phyloP scores from a whole-genome alignment of 208 protist genomes.

The Leishmania turanica region DNA sequence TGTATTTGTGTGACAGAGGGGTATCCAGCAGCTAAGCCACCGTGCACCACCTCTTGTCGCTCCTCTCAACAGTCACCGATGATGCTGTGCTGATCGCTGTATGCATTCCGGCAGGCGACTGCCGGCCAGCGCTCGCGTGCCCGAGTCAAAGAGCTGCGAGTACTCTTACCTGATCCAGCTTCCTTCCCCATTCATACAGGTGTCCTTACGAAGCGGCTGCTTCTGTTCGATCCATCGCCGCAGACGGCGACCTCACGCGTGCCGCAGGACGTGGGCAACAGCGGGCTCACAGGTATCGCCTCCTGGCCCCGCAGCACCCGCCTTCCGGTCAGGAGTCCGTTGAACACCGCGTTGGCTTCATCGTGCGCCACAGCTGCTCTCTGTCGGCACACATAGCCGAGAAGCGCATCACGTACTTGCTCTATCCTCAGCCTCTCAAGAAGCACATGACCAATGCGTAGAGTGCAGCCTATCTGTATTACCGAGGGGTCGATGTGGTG shows the following conservation, averaged over 20 bases:
- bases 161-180: conserved; percentile 10
- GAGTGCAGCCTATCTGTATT: conserved; percentile 25
- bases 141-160: conserved; percentile 13
- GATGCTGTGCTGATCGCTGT: not conserved
- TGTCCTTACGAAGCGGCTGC: not conserved
- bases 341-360: conserved; percentile 17
- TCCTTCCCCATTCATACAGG: not conserved
- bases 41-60: not conserved
- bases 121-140: not conserved
- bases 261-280: not conserved
- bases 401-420: conserved; percentile 20
- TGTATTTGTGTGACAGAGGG: not conserved
- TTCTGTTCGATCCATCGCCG: conserved; percentile 17
- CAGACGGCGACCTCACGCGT: not conserved
- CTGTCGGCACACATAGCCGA: conserved; percentile 11
- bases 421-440: conserved; percentile 21
- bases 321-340: not conserved
- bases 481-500: conserved; percentile 11
- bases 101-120: not conserved
- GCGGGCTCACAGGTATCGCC: conserved; percentile 9
- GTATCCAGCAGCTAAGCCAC: not conserved
- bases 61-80: not conserved
- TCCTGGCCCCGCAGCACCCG: not conserved
- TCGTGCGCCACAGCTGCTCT: conserved; percentile 14
- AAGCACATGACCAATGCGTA: not conserved